These are phyloP conservation scores for Lathyrus sativus DNA, from an alignment of 306 rosid genomes.

Conservation along the genomic window DNA sequence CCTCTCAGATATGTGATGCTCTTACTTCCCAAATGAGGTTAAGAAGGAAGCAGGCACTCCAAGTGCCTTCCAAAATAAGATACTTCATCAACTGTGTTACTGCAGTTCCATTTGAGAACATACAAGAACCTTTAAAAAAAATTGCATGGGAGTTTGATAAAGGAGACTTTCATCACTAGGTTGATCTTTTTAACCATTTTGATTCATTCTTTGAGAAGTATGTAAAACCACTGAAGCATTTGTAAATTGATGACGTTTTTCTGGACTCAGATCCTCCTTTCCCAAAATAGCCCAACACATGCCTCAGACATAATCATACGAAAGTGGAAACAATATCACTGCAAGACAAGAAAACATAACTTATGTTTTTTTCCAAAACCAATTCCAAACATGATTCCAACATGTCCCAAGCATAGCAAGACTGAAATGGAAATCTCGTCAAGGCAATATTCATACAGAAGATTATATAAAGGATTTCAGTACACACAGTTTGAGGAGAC, in stretches of 20 bases:
- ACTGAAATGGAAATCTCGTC: too few relatives aligned
- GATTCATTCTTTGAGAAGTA: conserved; percentile 97
- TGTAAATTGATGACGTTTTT: conserved; percentile 79
- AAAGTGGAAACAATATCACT: too few relatives aligned
- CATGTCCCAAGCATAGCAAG: too few relatives aligned
- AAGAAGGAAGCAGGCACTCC: conserved; percentile 84
- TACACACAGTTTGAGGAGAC: too few relatives aligned
- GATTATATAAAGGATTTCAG: too few relatives aligned
- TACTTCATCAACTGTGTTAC: conserved; percentile 74
- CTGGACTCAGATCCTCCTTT: conserved; percentile 79
- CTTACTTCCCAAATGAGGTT: conserved; percentile 78
- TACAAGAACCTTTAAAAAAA: conserved; percentile 81
- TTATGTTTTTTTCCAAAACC: too few relatives aligned
- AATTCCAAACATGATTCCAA: too few relatives aligned
- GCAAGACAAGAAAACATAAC: too few relatives aligned
- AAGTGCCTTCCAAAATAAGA: conserved; percentile 97
- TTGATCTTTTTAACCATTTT: conserved; percentile 90
- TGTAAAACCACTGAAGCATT: conserved; percentile 84
- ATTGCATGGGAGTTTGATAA: conserved; percentile 94
- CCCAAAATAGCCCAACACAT: too few relatives aligned
- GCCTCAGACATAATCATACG: too few relatives aligned
- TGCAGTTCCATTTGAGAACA: conserved; percentile 81
- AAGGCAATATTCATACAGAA: too few relatives aligned
- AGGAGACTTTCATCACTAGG: conserved; percentile 99
- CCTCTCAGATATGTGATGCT: conserved; percentile 65